Base-by-base conservation (phyloP, 148 eudicot species). In the Agrostemma githago region DNA sequence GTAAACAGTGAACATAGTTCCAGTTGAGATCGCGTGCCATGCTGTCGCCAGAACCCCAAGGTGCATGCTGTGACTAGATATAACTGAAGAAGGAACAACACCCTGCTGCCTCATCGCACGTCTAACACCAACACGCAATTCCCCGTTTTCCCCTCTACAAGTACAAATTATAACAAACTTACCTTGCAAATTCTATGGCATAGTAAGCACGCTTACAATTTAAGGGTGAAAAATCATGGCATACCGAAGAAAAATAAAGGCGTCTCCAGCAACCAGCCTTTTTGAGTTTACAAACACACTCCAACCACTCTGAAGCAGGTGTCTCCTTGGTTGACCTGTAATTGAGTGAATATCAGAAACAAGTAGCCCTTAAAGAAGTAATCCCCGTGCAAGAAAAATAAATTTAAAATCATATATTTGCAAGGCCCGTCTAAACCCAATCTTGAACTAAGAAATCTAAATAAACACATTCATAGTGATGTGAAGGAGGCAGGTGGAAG, bases 201-300 rank as follows among this genome's bases (percentile, higher is more conserved):
- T 51, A 11, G 56, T 51, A 1, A 61, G 37, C 65, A 61, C 5
- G 68, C 17, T 34, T 16, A 19, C 40, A 72, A 58, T 39, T 5
- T 7, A 53, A 2, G 51, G n/a, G 43, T 62, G 4, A 26, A 64
- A 60, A 46, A 40, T 48, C 14, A 75, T 8, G 56, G 54, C 79
- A 71, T 78, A 96, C 99, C 99, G 92, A 63, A 96, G 85, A 80
- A 96, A 96, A 83, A 96, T 96, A 56, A 96, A 96, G 39, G 97
- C 97, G 84, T 96, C 99, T 4, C 99, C 97, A 78, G 99, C 99
- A 44, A 96, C 97, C 71, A 96, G 97, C 78, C 91, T 92, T 79
- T 96, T 96, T 8, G 99, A 88, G 85, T 97, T 96, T 80, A 96
- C 99, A 89, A 96, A 96, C 76, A 96, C 99, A 78, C 99, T 96